Conservation (phyloP, 192 early-diverging fungal genomes). For the Ambispora gerdemannii region DNA sequence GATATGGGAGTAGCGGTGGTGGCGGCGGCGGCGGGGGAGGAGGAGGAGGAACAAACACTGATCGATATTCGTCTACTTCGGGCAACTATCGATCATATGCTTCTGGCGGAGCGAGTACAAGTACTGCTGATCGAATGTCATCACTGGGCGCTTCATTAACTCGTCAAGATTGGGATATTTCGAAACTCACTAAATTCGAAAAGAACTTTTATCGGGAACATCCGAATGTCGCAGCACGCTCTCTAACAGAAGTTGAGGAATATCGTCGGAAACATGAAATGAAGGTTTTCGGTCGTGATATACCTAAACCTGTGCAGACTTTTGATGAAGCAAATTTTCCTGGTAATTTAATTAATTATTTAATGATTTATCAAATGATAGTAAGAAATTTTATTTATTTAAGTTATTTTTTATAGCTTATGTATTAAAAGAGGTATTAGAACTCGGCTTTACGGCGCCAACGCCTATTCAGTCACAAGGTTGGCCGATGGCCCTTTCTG, state of each 20-base stretch:
- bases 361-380: not conserved
- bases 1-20: slow-evolving; percentile 34
- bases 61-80: slow-evolving; percentile 23
- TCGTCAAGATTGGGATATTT: slow-evolving; percentile 65
- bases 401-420: slow-evolving; percentile 52
- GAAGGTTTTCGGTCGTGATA: slow-evolving; percentile 74
- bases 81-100: slow-evolving; percentile 37
- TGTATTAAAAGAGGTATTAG: slow-evolving; percentile 81
- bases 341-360: slow-evolving; percentile 39
- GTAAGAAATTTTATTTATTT: not conserved
- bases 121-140: slow-evolving; percentile 51
- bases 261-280: slow-evolving; percentile 80
- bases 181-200: slow-evolving; percentile 75
- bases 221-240: slow-evolving; percentile 62
- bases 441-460: slow-evolving; percentile 81
- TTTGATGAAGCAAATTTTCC: slow-evolving; percentile 95
- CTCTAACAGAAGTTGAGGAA: slow-evolving; percentile 68
- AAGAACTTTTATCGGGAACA: slow-evolving; percentile 98
- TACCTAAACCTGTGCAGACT: slow-evolving; percentile 85
- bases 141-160: slow-evolving; percentile 57
- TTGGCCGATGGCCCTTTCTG: slow-evolving; percentile 97
- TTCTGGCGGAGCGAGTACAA: slow-evolving; percentile 39
- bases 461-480: slow-evolving; percentile 96
- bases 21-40: slow-evolving; percentile 30
- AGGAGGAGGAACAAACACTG: slow-evolving; percentile 31